Percentiles rank a stretch among this genome's conserved stretches.
Conservation (phyloP, 169 alveolate species). For the Eimeria praecox region DNA sequence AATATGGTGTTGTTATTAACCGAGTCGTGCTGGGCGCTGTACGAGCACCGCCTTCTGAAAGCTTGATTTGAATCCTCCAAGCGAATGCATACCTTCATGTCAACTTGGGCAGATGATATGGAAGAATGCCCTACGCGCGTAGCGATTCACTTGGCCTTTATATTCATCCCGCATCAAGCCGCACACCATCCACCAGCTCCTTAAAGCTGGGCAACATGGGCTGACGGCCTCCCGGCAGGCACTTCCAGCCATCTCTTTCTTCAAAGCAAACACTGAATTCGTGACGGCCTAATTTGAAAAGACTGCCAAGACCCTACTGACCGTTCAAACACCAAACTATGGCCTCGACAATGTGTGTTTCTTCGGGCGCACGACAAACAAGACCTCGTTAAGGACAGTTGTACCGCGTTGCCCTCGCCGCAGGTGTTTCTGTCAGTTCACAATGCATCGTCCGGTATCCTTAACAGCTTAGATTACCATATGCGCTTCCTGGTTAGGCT, state of each 20-base stretch:
- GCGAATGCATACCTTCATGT: too few relatives aligned
- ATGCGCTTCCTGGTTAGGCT: too few relatives aligned
- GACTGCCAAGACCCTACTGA: neutral
- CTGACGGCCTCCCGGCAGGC: neutral
- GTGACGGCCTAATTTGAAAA: neutral
- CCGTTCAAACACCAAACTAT: neutral
- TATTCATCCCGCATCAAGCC: neutral
- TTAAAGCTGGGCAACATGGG: neutral
- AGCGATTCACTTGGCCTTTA: too few relatives aligned
- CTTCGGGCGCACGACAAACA: neutral
- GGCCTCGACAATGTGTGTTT: neutral
- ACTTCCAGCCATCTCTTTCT: neutral
- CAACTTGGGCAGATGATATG: too few relatives aligned
- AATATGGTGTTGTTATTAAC: neutral
- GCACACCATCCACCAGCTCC: neutral
- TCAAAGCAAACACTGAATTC: neutral
- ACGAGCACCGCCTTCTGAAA: neutral
- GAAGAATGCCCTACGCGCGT: too few relatives aligned
- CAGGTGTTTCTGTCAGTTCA: too few relatives aligned
- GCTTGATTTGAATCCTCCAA: too few relatives aligned
- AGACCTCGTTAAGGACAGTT: neutral
- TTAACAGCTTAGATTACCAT: too few relatives aligned
- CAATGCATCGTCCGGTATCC: too few relatives aligned
- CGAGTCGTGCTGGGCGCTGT: neutral
- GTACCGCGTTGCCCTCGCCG: neutral